Evolutionary conservation across 768 basidiomycete genomes (phyloP), one percentile per base, ranked within the genome.

Genomic region (Kwoniella bestiolae): DNA sequence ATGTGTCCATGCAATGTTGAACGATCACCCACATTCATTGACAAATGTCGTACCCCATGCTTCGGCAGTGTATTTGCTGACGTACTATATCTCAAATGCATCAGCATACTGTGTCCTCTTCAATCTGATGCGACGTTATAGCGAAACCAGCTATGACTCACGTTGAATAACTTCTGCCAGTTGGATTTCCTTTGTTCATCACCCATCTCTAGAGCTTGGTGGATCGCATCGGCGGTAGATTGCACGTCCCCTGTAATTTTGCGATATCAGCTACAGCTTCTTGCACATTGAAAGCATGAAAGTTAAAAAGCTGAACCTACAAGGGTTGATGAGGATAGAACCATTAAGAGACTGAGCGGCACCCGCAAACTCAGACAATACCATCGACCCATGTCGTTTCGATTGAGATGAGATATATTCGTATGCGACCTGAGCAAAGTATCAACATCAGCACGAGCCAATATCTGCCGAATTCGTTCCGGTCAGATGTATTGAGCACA

Each of bases 321-420:
- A 81, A 23, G 96, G 96, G 84, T 99, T 99, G 75, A 98, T 93
- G 78, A 99, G 93, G 72, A 99, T 86, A 34, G 90, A 91, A 23
- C 96, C 96, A 79, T 98, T 97, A 67, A 99, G 83, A 69, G 89
- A 91, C 82, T 97, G 94, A 16, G 93, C 94, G 9, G 96, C 96
- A 29, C 96, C 96, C 3, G 96, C 95, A 71, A 99, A 98, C 80
- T 99, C 96, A 74, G 94, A 96, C 12, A 99, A 86, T 79, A 99
- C 96, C 90, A 99, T 92, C 18, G 91, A 91, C 45, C 96, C 96
- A 78, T 97, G 92, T 12, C 90, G 87, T 44, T 89, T 87, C 75
- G 92, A 89, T 77, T 98, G 96, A 72, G 92, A 94, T 0, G 94
- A 93, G 72, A 98, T 90, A 80, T 98, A 99, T 81, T 99, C 96